Base-by-base conservation (phyloP, 306 rosid species). In the Sicyos edulis region DNA sequence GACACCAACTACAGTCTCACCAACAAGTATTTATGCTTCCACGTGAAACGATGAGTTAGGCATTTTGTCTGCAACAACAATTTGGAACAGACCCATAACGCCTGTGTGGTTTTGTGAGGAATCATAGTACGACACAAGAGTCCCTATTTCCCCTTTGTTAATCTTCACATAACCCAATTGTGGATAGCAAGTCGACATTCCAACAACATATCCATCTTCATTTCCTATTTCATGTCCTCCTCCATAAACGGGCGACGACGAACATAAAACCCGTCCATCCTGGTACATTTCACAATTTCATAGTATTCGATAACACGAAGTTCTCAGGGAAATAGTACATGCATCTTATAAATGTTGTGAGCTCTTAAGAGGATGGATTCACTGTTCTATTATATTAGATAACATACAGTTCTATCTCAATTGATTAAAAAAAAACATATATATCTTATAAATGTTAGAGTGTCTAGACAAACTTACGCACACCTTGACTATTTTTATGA, bases 121-220 rank as follows among this genome's bases (percentile, higher is more conserved):
- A 70, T 71, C 79, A 67, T 92, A 92, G 8, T 75, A 78, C 0
- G 96, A 87, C 64, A 66, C 87, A 1, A 86, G 70, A 74, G 74
- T 77, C 61, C 89, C 65, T 1, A 72, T 80, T 82, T 91, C 97
- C 16, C 89, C 88, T 60, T 80, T 82, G 0, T 26, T 44, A 62
- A 91, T 87, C 81, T 85, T 80, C 16, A 91, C 52, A 45, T 89
- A 80, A 54, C 97, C 93, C 12, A 82, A 84, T 54, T 8, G 42
- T 56, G 97, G 97, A 78, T 84, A 91, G 73, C 97, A 91, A 49
- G 88, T 84, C 2, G 87, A 70, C 97, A 91, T 91, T 79, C 97
- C 97, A n/a, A 91, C 88, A 6, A 91, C 75, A 74, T 87, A 89
- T 0, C 85, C 83, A 7, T 59, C 74, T 47, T 91, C 97, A 49